phyloP scores from a whole-genome alignment of 768 basidiomycete species.

The Mycena leptocephala region DNA sequence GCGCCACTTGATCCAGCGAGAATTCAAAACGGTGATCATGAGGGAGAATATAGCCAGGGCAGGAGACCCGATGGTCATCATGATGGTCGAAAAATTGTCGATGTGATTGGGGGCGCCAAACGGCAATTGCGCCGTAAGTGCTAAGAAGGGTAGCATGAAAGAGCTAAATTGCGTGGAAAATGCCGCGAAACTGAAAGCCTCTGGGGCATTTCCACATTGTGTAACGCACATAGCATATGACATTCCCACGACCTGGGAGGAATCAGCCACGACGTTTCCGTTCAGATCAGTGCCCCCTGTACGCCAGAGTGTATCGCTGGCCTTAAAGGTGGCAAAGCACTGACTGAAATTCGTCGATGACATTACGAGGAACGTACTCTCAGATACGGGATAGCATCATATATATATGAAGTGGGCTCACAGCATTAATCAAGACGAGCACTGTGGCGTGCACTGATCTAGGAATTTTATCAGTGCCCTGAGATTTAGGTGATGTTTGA shows the following conservation, averaged over 20 bases:
- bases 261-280: not conserved
- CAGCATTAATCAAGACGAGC: no score
- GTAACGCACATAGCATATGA: not conserved
- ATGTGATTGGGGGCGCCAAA: not conserved
- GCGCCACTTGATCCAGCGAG: slow-evolving; percentile 1
- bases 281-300: not conserved
- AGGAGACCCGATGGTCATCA: slow-evolving; percentile 7
- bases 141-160: slow-evolving; percentile 18
- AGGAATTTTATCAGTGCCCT: no score
- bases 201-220: not conserved
- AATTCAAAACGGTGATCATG: slow-evolving; percentile 15
- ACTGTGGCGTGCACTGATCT: no score
- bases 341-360: not conserved
- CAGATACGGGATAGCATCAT: no score
- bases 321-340: not conserved
- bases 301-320: not conserved
- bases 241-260: not conserved
- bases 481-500: no score
- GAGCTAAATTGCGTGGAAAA: slow-evolving; percentile 3
- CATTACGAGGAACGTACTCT: no score
- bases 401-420: no score
- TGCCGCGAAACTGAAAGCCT: not conserved
- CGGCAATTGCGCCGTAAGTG: slow-evolving; percentile 15
- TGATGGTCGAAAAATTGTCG: not conserved
- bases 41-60: slow-evolving; percentile 20